Conservation (phyloP, 2,329 filamentous ascomycete species). For the Xylariomycetidae sp. region DNA sequence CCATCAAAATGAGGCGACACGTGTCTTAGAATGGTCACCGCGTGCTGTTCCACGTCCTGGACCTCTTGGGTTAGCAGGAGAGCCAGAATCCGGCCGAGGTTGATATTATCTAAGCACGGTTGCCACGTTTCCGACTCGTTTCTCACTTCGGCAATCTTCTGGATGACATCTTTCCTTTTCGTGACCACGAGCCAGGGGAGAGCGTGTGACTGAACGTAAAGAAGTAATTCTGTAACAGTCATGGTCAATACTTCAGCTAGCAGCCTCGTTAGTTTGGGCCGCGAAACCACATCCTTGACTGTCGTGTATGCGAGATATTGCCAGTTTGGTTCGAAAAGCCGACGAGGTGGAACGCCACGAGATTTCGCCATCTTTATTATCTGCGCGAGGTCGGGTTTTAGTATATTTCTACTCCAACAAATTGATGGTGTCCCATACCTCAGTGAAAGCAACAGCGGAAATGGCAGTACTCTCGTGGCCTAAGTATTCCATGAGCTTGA, state of each 20-base stretch:
- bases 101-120: constrained; percentile 50
- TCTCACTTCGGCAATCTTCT: constrained; percentile 74
- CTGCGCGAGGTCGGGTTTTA: constrained; percentile 15
- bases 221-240: constrained; percentile 68
- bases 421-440: too few relatives aligned
- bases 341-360: constrained; percentile 56
- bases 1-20: constrained; percentile 67
- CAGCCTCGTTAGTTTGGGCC: constrained; percentile 76
- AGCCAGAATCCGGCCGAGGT: constrained; percentile 55
- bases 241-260: constrained; percentile 79
- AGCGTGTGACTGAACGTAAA: constrained; percentile 73
- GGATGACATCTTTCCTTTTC: constrained; percentile 72
- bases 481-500: constrained; percentile 80
- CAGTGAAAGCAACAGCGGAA: constrained; percentile 76
- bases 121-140: constrained; percentile 61
- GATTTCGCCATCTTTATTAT: constrained; percentile 67
- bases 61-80: constrained; percentile 55
- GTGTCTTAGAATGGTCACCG: constrained; percentile 63
- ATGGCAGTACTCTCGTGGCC: constrained; percentile 78
- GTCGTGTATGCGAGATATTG: constrained; percentile 75
- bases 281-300: constrained; percentile 73
- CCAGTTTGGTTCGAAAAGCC: constrained; percentile 85
- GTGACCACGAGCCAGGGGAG: constrained; percentile 82
- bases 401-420: too few relatives aligned
- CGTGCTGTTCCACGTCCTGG: constrained; percentile 55